Evolutionary conservation across 140 eudicot species (phyloP).

Genomic region (Erigeron philadelphicus): DNA sequence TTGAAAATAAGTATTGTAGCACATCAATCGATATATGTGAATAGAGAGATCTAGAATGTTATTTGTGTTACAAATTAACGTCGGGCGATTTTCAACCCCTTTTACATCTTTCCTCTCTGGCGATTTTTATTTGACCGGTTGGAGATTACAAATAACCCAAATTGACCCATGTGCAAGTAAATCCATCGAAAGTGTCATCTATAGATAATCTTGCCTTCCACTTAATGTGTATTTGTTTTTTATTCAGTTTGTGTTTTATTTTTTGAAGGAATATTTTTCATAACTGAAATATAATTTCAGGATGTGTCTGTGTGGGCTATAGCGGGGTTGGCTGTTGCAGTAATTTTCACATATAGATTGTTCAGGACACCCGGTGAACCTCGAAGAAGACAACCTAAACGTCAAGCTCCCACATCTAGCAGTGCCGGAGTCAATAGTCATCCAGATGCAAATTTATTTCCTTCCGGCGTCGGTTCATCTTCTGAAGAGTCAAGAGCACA

Average conservation of each 20-base stretch:
- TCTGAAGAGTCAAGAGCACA: conserved; percentile 63
- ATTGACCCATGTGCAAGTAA: no score
- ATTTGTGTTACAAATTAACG: no score
- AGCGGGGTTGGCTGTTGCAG: conserved; percentile 82
- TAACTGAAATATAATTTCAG: conserved; percentile 34
- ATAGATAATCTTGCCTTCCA: no score
- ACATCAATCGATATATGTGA: no score
- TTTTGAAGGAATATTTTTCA: background rate
- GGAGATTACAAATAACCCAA: no score
- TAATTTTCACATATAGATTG: conserved; percentile 71
- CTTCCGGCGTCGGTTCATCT: conserved; percentile 42
- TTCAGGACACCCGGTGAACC: conserved; percentile 63
- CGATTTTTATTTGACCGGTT: background rate
- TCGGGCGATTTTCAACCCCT: no score
- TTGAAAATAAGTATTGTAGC: no score
- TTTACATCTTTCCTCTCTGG: background rate
- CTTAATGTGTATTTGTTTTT: background rate
- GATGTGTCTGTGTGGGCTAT: conserved; percentile 73
- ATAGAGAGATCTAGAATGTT: no score
- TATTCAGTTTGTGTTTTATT: background rate
- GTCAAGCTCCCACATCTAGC: conserved; percentile 52
- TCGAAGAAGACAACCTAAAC: conserved; percentile 69
- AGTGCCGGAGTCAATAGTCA: conserved; percentile 48
- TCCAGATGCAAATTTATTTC: conserved; percentile 33
- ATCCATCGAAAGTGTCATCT: no score